A percentile compares a stretch with the other conserved stretches of the same genome.
Evolutionary conservation across 169 alveolate species (phyloP).

Genomic region (Toxoplasma gondii): DNA sequence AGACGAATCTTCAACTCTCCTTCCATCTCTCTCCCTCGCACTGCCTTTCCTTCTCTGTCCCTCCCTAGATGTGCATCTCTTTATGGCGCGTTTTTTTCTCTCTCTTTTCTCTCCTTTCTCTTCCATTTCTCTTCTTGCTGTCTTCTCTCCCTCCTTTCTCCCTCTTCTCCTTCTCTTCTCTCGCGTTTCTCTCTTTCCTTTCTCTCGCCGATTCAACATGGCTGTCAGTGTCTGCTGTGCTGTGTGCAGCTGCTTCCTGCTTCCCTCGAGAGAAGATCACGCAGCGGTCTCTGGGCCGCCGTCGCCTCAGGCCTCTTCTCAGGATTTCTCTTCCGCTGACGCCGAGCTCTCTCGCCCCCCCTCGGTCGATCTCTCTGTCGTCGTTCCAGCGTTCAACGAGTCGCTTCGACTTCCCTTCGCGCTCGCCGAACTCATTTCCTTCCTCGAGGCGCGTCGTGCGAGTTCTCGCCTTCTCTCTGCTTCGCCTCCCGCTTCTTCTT

Average conservation of each 20-base stretch:
- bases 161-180: too few relatives aligned
- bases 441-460: background rate
- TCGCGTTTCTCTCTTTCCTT: too few relatives aligned
- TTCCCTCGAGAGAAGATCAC: background rate
- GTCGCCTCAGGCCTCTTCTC: background rate
- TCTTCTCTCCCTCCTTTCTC: too few relatives aligned
- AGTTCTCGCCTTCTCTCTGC: background rate
- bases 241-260: background rate
- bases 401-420: constrained; percentile 37
- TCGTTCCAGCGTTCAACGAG: constrained; percentile 56
- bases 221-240: background rate
- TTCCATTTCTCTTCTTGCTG: too few relatives aligned
- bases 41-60: too few relatives aligned
- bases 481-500: background rate
- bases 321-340: background rate
- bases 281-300: background rate
- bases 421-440: background rate
- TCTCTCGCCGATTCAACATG: background rate
- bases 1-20: too few relatives aligned
- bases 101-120: too few relatives aligned
- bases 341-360: background rate
- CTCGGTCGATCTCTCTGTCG: constrained; percentile 29
- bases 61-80: too few relatives aligned
- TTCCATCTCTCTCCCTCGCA: too few relatives aligned
- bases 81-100: too few relatives aligned